These are phyloP conservation scores for Tricholoma sp. DNA, from an alignment of 768 basidiomycete genomes.

Conservation along the genomic window DNA sequence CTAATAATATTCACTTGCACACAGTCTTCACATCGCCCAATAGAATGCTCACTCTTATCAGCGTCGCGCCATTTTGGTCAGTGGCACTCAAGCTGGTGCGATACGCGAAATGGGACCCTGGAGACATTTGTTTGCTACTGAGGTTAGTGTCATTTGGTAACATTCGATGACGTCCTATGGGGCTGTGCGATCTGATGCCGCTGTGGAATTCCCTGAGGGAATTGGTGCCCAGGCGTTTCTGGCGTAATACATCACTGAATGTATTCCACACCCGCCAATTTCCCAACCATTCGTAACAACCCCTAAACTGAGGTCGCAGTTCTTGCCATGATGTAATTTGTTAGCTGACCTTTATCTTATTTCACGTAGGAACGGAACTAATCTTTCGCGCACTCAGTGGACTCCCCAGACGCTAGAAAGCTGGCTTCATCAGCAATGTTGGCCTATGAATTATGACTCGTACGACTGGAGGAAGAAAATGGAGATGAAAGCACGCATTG, in stretches of 20 bases:
- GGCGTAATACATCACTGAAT: too few species aligned
- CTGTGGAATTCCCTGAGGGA: not conserved
- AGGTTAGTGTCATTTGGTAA: constrained; percentile 32
- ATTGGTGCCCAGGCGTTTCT: not conserved
- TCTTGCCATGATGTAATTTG: not conserved
- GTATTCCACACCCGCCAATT: too few species aligned
- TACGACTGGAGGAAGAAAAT: constrained; percentile 41
- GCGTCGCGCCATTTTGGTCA: constrained; percentile 68
- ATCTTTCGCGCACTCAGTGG: constrained; percentile 51
- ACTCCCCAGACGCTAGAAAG: constrained; percentile 45
- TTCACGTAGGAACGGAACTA: constrained; percentile 43
- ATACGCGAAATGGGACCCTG: constrained; percentile 57
- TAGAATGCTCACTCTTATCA: constrained; percentile 44
- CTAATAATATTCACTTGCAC: constrained; percentile 46
- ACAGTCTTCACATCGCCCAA: constrained; percentile 56
- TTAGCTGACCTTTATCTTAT: constrained; percentile 25
- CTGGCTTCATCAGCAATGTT: constrained; percentile 56
- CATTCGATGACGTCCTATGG: not conserved
- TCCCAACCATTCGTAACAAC: too few species aligned
- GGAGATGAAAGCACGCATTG: constrained; percentile 45
- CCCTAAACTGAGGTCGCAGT: not conserved
- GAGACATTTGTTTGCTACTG: constrained; percentile 65
- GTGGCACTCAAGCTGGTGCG: constrained; percentile 70
- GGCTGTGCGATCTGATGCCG: too few species aligned
- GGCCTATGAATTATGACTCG: constrained; percentile 55